These are phyloP conservation scores for Tricholoma terreum DNA, from an alignment of 768 basidiomycete species.

Conservation along the genomic window DNA sequence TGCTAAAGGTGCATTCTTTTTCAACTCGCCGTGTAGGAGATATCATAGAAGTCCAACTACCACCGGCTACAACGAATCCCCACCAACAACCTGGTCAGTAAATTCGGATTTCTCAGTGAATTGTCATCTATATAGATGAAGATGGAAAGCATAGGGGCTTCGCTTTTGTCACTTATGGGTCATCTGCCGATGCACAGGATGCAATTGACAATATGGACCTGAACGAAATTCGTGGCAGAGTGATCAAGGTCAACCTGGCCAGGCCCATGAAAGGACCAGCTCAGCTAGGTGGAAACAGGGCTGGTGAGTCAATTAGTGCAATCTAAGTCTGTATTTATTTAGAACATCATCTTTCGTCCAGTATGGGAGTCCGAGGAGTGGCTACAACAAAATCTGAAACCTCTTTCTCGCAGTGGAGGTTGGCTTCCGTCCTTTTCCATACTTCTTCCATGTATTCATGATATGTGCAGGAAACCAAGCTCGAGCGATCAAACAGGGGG, in stretches of 20 bases:
- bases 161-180: slow-evolving; percentile 86
- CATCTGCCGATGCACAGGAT: slow-evolving; percentile 83
- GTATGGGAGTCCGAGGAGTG: slow-evolving; percentile 98
- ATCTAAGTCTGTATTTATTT: not conserved
- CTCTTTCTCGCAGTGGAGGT: slow-evolving; percentile 75
- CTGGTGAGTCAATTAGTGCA: slow-evolving; percentile 47
- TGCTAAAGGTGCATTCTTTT: slow-evolving; percentile 1
- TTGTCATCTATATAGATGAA: slow-evolving; percentile 23
- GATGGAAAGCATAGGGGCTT: slow-evolving; percentile 89
- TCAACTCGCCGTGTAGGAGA: slow-evolving; percentile 56
- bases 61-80: slow-evolving; percentile 72
- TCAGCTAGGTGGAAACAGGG: slow-evolving; percentile 70
- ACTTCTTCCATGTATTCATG: not conserved
- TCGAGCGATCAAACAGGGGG: slow-evolving; percentile 36
- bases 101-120: slow-evolving; percentile 1
- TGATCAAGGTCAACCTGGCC: slow-evolving; percentile 82
- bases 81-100: slow-evolving; percentile 55
- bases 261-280: slow-evolving; percentile 73
- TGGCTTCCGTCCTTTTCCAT: slow-evolving; percentile 15
- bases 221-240: slow-evolving; percentile 78
- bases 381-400: slow-evolving; percentile 79
- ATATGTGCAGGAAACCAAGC: slow-evolving; percentile 50
- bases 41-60: slow-evolving; percentile 88
- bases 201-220: slow-evolving; percentile 99
- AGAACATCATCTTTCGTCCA: slow-evolving; percentile 27